Conservation (phyloP, 2,329 filamentous ascomycete species). For the Colletotrichum sojae region DNA sequence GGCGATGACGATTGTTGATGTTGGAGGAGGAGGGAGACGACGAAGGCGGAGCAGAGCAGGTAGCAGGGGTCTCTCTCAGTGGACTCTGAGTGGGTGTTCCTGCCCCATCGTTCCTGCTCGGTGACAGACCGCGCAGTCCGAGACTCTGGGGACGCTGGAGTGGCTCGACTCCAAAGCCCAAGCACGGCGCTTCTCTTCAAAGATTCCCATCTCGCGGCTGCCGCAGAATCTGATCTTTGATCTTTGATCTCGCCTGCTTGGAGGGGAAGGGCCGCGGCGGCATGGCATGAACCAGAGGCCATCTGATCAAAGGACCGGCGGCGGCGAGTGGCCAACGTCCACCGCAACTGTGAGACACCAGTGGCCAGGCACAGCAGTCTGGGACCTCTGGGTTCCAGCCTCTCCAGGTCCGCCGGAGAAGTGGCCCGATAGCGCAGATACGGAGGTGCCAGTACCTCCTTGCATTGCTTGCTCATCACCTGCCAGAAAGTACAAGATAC, state of each 20-base stretch:
- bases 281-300: conserved; percentile 39
- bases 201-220: conserved; percentile 16
- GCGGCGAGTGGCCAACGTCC: conserved; percentile 34
- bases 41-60: conserved; percentile 23
- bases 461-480: rapidly evolving
- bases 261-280: conserved; percentile 7
- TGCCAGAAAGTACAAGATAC: conserved; percentile 11
- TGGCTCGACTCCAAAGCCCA: not conserved
- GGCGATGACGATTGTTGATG: conserved; percentile 31
- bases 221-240: not conserved
- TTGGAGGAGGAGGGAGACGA: conserved; percentile 6
- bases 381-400: conserved; percentile 32
- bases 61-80: conserved; percentile 10
- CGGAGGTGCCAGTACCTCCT: conserved; percentile 12
- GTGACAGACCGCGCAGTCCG: conserved; percentile 20
- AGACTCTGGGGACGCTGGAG: conserved; percentile 23
- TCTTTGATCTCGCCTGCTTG: conserved; percentile 12
- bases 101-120: conserved; percentile 33
- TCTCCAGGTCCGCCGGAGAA: conserved; percentile 26
- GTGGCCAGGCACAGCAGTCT: conserved; percentile 33
- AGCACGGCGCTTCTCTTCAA: not conserved
- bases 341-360: conserved; percentile 39
- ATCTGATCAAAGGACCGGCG: conserved; percentile 41
- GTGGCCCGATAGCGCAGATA: conserved; percentile 20
- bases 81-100: not conserved